Percentiles rank a stretch among this genome's conserved stretches.
Conservation (phyloP, 306 rosid species). For the Begonia masoniana region DNA sequence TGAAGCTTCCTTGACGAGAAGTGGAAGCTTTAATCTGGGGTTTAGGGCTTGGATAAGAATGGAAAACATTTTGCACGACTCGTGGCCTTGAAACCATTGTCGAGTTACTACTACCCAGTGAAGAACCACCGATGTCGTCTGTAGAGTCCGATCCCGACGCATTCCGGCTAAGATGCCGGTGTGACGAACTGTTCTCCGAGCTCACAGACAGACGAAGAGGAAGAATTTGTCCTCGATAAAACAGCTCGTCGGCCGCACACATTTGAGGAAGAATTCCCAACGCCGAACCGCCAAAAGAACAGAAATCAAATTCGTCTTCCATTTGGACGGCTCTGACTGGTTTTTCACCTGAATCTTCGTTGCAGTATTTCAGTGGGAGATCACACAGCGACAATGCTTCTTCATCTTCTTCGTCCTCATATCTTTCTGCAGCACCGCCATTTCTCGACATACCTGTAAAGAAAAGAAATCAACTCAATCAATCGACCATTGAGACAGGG, state of each 20-base stretch:
- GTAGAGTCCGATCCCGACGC: constrained; percentile 19
- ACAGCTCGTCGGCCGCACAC: constrained; percentile 78
- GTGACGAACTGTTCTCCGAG: constrained; percentile 29
- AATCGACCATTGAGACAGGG: too few species aligned
- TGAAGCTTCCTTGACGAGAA: constrained; percentile 11
- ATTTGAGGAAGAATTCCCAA: constrained; percentile 28
- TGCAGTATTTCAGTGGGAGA: constrained; percentile 34
- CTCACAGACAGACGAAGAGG: constrained; percentile 48
- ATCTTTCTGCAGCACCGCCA: constrained; percentile 8
- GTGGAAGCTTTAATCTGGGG: constrained; percentile 32
- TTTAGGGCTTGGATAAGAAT: constrained; percentile 60
- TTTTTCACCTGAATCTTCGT: constrained; percentile 10
- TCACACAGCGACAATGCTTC: constrained; percentile 67
- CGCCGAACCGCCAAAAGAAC: constrained; percentile 18
- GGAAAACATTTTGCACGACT: constrained; percentile 40
- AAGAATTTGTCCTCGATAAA: constrained; percentile 67
- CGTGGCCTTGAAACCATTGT: constrained; percentile 1
- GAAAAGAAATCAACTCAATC: too few species aligned
- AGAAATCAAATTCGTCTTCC: constrained; percentile 46
- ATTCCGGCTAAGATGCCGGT: constrained; percentile 14
- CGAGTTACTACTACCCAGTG: constrained; percentile 21
- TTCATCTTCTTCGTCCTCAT: constrained; percentile 19
- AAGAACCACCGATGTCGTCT: constrained; percentile 38
- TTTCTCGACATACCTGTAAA: constrained; percentile 23
- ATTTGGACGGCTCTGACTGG: constrained; percentile 3